Evolutionary conservation across 108 stramenopile species (phyloP).

Genomic region (Parmales sp.): DNA sequence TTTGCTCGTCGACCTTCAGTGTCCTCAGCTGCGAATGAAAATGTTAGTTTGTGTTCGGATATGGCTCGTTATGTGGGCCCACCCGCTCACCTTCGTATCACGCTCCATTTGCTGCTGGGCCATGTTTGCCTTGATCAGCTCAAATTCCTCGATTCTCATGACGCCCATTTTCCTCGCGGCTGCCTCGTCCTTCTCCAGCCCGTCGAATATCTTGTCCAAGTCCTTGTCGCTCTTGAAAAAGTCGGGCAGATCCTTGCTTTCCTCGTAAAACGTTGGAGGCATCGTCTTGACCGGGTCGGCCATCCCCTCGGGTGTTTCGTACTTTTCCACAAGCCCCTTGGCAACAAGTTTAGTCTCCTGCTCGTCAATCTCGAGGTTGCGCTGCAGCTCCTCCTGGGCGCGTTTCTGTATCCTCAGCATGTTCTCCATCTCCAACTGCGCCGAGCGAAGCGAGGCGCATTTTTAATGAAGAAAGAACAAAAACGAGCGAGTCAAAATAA

Average conservation of each 20-base stretch:
- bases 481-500: too few relatives aligned
- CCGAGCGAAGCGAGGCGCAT: too few relatives aligned
- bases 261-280: slow-evolving; percentile 10
- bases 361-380: background rate
- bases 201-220: background rate
- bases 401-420: background rate
- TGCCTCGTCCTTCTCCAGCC: background rate
- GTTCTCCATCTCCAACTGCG: background rate
- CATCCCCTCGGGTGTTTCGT: background rate
- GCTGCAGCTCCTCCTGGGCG: slow-evolving; percentile 8
- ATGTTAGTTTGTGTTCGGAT: too few relatives aligned
- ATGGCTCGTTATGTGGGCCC: too few relatives aligned
- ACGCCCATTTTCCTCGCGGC: slow-evolving; percentile 2
- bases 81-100: too few relatives aligned
- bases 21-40: slow-evolving; percentile 26
- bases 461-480: too few relatives aligned
- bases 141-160: background rate
- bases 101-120: slow-evolving; percentile 4
- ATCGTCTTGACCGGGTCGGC: background rate
- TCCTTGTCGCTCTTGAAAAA: background rate
- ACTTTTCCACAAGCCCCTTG: background rate
- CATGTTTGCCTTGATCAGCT: slow-evolving; percentile 5
- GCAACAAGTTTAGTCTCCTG: background rate
- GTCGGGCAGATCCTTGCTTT: background rate
- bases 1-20: slow-evolving; percentile 18